A percentile compares a stretch with the other conserved stretches of the same genome.
Evolutionary conservation across 208 protist species (phyloP).

Genomic region (Wallacemonas rigidus): DNA sequence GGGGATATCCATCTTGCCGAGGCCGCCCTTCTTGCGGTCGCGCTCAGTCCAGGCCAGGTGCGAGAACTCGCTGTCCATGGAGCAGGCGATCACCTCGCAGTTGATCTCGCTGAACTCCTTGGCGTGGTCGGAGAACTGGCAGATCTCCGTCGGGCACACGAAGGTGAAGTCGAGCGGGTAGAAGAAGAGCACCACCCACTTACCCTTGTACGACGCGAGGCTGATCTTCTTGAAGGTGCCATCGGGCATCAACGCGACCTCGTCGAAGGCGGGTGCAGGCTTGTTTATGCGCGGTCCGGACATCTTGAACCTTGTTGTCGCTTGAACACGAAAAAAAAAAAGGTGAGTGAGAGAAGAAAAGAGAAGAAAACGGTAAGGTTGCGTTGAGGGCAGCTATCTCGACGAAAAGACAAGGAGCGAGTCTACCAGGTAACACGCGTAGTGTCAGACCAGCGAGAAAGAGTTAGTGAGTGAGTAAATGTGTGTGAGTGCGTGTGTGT

Average conservation of each 20-base stretch:
- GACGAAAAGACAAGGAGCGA: too few relatives aligned
- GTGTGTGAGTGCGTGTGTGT: background rate
- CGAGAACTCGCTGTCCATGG: slow-evolving; percentile 95
- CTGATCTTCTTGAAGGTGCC: slow-evolving; percentile 94
- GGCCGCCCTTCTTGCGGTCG: slow-evolving; percentile 96
- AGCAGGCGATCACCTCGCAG: slow-evolving; percentile 92
- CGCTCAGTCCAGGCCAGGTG: slow-evolving; percentile 96
- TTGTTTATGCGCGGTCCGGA: slow-evolving; percentile 77
- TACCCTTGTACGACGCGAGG: slow-evolving; percentile 92
- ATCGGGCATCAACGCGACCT: slow-evolving; percentile 91
- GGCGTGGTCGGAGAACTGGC: slow-evolving; percentile 93
- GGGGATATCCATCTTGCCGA: slow-evolving; percentile 96
- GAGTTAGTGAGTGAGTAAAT: background rate
- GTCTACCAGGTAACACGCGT: too few relatives aligned
- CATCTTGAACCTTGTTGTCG: slow-evolving; percentile 25
- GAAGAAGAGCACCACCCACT: slow-evolving; percentile 97
- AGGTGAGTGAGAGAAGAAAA: too few relatives aligned
- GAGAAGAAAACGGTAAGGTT: too few relatives aligned
- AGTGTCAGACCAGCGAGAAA: background rate
- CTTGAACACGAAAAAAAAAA: background rate
- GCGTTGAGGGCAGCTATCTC: too few relatives aligned
- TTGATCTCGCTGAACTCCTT: slow-evolving; percentile 90
- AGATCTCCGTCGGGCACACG: slow-evolving; percentile 97
- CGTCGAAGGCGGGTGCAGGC: slow-evolving; percentile 90
- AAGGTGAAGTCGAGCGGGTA: slow-evolving; percentile 98